Conservation (phyloP, 2,329 filamentous ascomycete genomes). For the Cladophialophora exuberans region DNA sequence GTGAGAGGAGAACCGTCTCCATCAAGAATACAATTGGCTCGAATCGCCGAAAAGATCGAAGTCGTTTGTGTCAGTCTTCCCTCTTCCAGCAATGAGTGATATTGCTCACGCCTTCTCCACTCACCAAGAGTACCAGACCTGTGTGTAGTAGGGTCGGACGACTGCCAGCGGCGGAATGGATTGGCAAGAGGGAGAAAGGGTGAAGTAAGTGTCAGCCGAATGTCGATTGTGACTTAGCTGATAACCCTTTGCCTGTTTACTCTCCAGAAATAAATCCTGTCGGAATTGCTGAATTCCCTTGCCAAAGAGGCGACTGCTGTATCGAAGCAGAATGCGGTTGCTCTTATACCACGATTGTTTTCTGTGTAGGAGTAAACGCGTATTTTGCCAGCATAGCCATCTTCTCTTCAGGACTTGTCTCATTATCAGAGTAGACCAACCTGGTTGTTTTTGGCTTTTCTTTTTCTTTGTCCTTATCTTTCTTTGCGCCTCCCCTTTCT, state of each 20-base stretch:
- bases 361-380: slow-evolving; percentile 61
- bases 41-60: too few species aligned
- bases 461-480: slow-evolving; percentile 63
- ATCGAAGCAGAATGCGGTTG: not conserved
- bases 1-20: not conserved
- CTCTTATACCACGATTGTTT: slow-evolving; percentile 31
- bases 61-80: slow-evolving; percentile 19
- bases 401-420: slow-evolving; percentile 83
- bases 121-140: slow-evolving; percentile 21
- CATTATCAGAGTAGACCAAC: slow-evolving; percentile 81
- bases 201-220: slow-evolving; percentile 15
- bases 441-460: slow-evolving; percentile 66
- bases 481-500: slow-evolving; percentile 65
- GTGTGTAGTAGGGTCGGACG: not conserved
- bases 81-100: not conserved
- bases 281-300: not conserved
- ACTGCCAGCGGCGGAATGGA: not conserved
- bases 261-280: not conserved
- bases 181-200: not conserved
- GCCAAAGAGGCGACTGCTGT: not conserved
- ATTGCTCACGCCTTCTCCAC: slow-evolving; percentile 7
- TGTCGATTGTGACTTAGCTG: slow-evolving; percentile 26
- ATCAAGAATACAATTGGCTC: not conserved
- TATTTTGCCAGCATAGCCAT: slow-evolving; percentile 81
- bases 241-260: not conserved